phyloP scores from a whole-genome alignment of 2,329 filamentous ascomycete species.

The Fusarium tanahbumbuense region DNA sequence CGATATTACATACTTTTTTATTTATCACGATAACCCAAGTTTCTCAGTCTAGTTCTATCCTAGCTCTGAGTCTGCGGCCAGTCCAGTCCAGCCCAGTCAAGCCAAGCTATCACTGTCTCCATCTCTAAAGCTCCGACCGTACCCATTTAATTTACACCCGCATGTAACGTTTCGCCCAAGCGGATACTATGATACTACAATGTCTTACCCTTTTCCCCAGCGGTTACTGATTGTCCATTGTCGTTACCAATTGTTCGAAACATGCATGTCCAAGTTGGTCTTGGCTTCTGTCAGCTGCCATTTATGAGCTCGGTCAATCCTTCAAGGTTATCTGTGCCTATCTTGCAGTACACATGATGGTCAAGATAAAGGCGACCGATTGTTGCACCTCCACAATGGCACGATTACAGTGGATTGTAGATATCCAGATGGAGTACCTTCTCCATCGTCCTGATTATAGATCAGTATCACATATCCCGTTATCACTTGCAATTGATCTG shows the following conservation, averaged over 20 bases:
- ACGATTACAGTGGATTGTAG: background rate
- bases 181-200: slow-evolving; percentile 17
- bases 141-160: slow-evolving; percentile 30
- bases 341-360: background rate
- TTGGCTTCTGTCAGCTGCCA: slow-evolving; percentile 5
- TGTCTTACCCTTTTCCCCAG: slow-evolving; percentile 6
- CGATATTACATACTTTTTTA: background rate
- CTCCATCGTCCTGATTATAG: background rate
- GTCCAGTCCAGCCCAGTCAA: background rate
- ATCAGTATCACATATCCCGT: background rate
- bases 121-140: slow-evolving; percentile 20
- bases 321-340: background rate
- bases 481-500: slow-evolving; percentile 12
- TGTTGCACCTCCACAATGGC: background rate
- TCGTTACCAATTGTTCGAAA: slow-evolving; percentile 7
- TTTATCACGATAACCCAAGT: slow-evolving; percentile 15
- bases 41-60: background rate
- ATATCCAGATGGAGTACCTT: slow-evolving; percentile 9
- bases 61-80: background rate
- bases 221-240: background rate
- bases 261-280: background rate
- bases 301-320: background rate
- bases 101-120: slow-evolving; percentile 1
- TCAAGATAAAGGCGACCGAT: slow-evolving; percentile 17
- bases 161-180: slow-evolving; percentile 40